These are phyloP conservation scores for Pyrus communis DNA, from an alignment of 306 rosid species.

Conservation along the genomic window DNA sequence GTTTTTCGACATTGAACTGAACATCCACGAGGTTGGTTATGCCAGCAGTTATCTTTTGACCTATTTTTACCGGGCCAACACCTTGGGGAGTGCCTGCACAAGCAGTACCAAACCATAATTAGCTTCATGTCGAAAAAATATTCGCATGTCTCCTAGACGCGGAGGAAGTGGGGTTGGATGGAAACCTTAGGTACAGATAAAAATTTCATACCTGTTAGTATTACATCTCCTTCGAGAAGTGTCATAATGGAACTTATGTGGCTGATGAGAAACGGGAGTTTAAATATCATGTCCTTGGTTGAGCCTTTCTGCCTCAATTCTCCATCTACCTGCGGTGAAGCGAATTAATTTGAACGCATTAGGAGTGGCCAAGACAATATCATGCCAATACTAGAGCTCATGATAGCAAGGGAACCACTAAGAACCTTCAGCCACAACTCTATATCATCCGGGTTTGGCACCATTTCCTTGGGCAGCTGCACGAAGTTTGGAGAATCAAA, in stretches of 20 bases:
- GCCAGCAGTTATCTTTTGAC: constrained; percentile 80
- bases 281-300: constrained; percentile 90
- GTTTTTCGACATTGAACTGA: constrained; percentile 55
- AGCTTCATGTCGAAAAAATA: background rate
- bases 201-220: constrained; percentile 59
- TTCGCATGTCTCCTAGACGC: background rate
- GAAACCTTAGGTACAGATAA: background rate
- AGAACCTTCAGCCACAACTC: constrained; percentile 90
- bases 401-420: constrained; percentile 1
- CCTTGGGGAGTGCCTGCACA: constrained; percentile 89
- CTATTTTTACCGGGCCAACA: constrained; percentile 88
- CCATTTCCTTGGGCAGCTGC: constrained; percentile 66
- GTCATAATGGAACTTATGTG: constrained; percentile 78
- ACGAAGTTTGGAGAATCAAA: constrained; percentile 9
- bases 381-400: background rate
- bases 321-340: constrained; percentile 60
- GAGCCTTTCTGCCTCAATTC: constrained; percentile 89
- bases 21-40: constrained; percentile 71
- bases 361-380: background rate
- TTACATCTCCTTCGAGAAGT: constrained; percentile 91
- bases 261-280: constrained; percentile 79
- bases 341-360: constrained; percentile 11
- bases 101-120: constrained; percentile 13
- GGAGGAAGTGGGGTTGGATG: no score
- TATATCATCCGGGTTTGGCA: constrained; percentile 75